Base-by-base conservation (phyloP, 1,284 basidiomycete species). In the Calocybe gambosa region DNA sequence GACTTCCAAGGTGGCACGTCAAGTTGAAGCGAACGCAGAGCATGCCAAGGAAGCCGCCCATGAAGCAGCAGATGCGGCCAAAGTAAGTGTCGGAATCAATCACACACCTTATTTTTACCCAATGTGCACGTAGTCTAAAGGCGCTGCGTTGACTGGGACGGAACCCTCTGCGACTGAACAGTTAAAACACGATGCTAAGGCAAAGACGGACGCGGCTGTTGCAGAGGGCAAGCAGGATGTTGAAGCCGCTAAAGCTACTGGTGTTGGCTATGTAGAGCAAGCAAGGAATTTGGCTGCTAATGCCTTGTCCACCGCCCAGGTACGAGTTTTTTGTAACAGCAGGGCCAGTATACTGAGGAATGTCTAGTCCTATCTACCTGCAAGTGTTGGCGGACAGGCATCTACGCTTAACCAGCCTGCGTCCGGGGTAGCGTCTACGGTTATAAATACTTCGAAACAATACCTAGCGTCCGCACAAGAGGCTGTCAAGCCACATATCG, bases 271-370 rank as follows among this genome's bases (percentile, higher is more conserved):
- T 54, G 60, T 82, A 3, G 71, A 77, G 16, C 73, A 78, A 53
- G 78, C 74, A 2, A 80, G 75, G 62, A 60, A 58, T 13, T 42
- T 77, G 2, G 77, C 73, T 0, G 61, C 61, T 6, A 65, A 57
- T 42, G 75, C 73, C 0, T 50, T 78, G 5, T 59, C 69, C n/a
- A 73, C 75, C 36, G 78, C 76, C 13, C 74, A 77, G 66, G 80
- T 78, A 51, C 25, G 65, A 59, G 19, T 15, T 4, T 18, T 8
- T 1, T 6, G 19, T 28, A n/a, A 21, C 20, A 36, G 26, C 10
- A 42, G 18, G 10, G 3, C 20, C 38, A 4, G 34, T 15, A 26
- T 13, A 13, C 42, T 6, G 3, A 12, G 34, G 42, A 10, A 49
- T 35, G 3, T 12, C 9, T 44, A 71, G 68, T 53, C 57, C 9